Evolutionary conservation across 768 basidiomycete species (phyloP).

Genomic region (Phlebiopsis flavidoalba): DNA sequence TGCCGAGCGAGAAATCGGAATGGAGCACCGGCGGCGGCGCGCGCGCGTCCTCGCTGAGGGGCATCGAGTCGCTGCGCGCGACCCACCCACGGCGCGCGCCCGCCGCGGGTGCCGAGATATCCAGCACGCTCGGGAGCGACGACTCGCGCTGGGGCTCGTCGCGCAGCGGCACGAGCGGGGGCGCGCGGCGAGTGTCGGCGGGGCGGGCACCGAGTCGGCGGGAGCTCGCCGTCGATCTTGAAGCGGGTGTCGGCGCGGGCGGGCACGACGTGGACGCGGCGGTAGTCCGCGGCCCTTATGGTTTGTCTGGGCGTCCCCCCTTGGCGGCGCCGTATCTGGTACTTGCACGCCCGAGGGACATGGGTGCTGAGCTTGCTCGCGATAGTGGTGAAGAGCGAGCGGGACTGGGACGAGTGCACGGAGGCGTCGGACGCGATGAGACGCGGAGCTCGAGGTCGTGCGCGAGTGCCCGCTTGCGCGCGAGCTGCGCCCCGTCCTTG

Average conservation of each 20-base stretch:
- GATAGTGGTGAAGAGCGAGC: not conserved
- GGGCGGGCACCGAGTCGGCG: too few relatives aligned
- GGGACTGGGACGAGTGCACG: not conserved
- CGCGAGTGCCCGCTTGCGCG: conserved; percentile 8
- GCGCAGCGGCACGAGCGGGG: too few relatives aligned
- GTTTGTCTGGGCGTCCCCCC: too few relatives aligned
- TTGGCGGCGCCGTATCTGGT: conserved; percentile 14
- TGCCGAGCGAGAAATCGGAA: conserved; percentile 11
- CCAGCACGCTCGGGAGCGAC: conserved; percentile 13
- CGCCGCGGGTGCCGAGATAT: conserved; percentile 6
- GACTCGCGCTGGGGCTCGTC: not conserved
- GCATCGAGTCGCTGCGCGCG: not conserved
- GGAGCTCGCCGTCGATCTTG: conserved; percentile 17
- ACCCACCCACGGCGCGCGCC: not conserved
- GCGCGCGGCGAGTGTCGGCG: conserved; percentile 6
- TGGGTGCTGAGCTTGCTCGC: conserved; percentile 10
- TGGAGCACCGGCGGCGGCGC: not conserved
- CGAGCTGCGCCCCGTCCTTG: not conserved
- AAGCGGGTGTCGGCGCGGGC: conserved; percentile 6
- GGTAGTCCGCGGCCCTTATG: conserved; percentile 15
- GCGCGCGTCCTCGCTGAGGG: not conserved
- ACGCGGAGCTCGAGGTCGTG: conserved; percentile 5
- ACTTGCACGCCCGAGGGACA: conserved; percentile 3
- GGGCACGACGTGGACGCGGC: conserved; percentile 15
- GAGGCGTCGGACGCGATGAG: conserved; percentile 1